phyloP scores from a whole-genome alignment of 116 monocot genomes.

The Papilionanthe hybrid region DNA sequence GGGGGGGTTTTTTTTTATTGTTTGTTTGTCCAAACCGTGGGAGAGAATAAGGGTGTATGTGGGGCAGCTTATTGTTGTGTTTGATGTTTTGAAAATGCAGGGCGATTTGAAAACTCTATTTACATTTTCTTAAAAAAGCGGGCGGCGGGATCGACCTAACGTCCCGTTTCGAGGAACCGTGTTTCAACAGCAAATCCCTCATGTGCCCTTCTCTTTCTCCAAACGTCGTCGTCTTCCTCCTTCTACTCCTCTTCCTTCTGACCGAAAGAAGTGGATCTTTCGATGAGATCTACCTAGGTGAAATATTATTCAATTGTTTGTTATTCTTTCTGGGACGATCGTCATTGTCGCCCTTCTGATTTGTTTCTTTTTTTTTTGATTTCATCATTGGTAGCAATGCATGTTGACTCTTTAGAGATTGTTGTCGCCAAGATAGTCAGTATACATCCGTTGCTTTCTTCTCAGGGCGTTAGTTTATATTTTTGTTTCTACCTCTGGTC shows the following conservation, averaged over 20 bases:
- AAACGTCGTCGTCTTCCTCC: not conserved
- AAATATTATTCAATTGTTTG: constrained; percentile 11
- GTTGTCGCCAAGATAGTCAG: constrained; percentile 93
- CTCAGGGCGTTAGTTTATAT: not conserved
- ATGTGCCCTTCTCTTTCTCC: not conserved
- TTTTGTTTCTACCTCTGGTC: not conserved
- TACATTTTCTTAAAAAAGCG: too few species aligned
- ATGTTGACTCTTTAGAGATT: constrained; percentile 87
- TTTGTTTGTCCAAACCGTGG: too few species aligned
- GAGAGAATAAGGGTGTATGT: too few species aligned
- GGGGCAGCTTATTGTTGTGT: too few species aligned
- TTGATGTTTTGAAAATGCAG: too few species aligned
- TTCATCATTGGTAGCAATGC: constrained; percentile 56
- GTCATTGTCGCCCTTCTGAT: not conserved
- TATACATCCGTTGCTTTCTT: constrained; percentile 6
- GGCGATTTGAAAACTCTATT: too few species aligned
- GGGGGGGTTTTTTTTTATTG: too few species aligned
- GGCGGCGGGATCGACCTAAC: not conserved
- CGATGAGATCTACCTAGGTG: constrained; percentile 94
- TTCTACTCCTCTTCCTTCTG: not conserved
- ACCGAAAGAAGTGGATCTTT: constrained; percentile 74
- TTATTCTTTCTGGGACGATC: not conserved
- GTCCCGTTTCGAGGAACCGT: not conserved
- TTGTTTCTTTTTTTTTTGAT: not conserved
- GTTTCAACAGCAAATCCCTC: too few species aligned